Conservation (phyloP, 305 asterid species). For the Fraxinus velutina region DNA sequence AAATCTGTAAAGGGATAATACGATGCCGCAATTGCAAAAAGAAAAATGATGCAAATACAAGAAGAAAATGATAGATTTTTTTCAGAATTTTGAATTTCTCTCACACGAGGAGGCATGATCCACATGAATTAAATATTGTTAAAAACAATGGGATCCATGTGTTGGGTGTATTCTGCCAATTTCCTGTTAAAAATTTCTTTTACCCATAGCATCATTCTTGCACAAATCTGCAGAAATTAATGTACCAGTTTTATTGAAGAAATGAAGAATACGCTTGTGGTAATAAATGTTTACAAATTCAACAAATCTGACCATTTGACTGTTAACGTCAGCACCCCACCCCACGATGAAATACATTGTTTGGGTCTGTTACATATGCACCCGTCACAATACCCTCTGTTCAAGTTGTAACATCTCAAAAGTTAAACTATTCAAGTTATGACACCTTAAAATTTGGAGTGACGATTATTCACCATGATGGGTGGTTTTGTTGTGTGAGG, state of each 20-base stretch:
- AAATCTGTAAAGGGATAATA: background rate
- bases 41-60: too few species aligned
- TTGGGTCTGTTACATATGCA: background rate
- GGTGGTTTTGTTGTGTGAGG: background rate
- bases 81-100: too few species aligned
- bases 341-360: background rate
- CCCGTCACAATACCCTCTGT: background rate
- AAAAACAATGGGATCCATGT: too few species aligned
- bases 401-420: background rate
- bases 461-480: background rate
- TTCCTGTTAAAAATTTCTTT: too few species aligned
- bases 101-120: too few species aligned
- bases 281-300: conserved; percentile 27
- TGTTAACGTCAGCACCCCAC: conserved; percentile 7
- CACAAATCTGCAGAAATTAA: conserved; percentile 27
- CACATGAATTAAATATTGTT: too few species aligned
- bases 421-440: background rate
- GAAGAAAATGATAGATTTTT: too few species aligned
- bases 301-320: conserved; percentile 10
- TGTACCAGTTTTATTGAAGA: conserved; percentile 23
- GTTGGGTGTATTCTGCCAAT: too few species aligned
- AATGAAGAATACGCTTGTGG: conserved; percentile 23
- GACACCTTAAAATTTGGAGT: background rate
- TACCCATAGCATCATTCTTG: background rate
- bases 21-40: conserved; percentile 20